phyloP scores from a whole-genome alignment of 257 asterid genomes.

The Capsicum pubescens region DNA sequence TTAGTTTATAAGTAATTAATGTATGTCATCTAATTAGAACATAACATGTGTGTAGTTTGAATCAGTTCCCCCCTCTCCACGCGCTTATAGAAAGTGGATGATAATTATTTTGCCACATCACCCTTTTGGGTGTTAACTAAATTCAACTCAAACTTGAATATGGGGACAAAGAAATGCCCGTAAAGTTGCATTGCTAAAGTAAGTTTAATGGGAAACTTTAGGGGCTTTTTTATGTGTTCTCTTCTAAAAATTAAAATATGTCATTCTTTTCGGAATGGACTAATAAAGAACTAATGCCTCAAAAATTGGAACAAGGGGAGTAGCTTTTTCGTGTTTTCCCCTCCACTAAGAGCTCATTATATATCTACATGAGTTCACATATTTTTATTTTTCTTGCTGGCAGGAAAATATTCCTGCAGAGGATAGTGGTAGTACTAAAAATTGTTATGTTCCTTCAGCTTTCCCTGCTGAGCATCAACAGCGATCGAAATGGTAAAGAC shows the following conservation, averaged over 20 bases:
- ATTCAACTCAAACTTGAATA: too few species aligned
- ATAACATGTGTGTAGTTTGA: too few species aligned
- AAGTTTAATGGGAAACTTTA: too few species aligned
- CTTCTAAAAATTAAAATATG: background rate
- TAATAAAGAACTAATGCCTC: background rate
- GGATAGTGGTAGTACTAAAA: slow-evolving; percentile 38
- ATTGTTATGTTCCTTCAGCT: slow-evolving; percentile 41
- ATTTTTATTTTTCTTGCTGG: slow-evolving; percentile 31
- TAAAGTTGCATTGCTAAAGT: too few species aligned
- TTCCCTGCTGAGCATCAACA: slow-evolving; percentile 45
- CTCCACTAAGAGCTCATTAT: background rate
- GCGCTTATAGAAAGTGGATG: too few species aligned
- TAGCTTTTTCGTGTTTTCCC: background rate
- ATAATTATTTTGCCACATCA: too few species aligned
- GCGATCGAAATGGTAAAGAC: slow-evolving; percentile 52
- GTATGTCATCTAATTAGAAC: too few species aligned
- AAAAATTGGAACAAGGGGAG: background rate
- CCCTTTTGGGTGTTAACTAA: too few species aligned
- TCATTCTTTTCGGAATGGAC: background rate
- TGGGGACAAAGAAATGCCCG: too few species aligned
- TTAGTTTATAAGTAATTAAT: too few species aligned
- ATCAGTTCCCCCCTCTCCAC: too few species aligned
- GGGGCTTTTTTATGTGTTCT: too few species aligned
- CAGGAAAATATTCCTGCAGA: slow-evolving; percentile 57
- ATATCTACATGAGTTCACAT: background rate